A percentile compares a stretch with the other conserved stretches of the same genome.
Evolutionary conservation across 2,329 filamentous ascomycete species (phyloP).

Genomic region (Fusarium coicis): DNA sequence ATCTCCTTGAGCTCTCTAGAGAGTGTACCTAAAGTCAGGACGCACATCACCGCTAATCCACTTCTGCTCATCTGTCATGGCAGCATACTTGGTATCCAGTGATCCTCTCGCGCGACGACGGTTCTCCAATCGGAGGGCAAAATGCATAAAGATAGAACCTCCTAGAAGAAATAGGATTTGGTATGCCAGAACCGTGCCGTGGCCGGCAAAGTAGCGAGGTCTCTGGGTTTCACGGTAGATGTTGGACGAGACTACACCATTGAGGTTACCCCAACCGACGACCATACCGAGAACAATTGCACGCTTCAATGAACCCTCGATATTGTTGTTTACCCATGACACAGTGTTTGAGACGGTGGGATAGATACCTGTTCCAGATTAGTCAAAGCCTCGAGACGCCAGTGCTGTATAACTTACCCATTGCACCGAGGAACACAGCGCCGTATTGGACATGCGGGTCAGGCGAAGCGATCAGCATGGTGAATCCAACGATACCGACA

Average conservation of each 20-base stretch:
- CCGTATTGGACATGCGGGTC: conserved; percentile 71
- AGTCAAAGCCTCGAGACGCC: fast-evolving
- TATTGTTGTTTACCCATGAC: conserved; percentile 77
- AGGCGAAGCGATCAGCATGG: conserved; percentile 69
- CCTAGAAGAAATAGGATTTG: conserved; percentile 71
- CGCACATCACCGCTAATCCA: conserved; percentile 66
- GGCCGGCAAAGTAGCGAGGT: conserved; percentile 58
- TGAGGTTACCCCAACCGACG: conserved; percentile 82
- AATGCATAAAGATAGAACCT: conserved; percentile 70
- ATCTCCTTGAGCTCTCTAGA: conserved; percentile 16
- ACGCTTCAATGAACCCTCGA: conserved; percentile 70
- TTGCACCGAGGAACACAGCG: conserved; percentile 74
- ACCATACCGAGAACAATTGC: conserved; percentile 78
- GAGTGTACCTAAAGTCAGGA: conserved; percentile 50
- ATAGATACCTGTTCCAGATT: conserved; percentile 68
- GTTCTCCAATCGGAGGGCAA: conserved; percentile 70
- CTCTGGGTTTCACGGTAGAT: conserved; percentile 62
- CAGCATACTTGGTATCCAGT: conserved; percentile 65
- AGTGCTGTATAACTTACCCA: conserved; percentile 1
- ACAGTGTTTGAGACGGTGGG: conserved; percentile 77
- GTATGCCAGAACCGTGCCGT: conserved; percentile 72
- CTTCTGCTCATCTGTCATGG: conserved; percentile 65
- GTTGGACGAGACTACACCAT: conserved; percentile 72
- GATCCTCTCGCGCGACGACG: conserved; percentile 63
- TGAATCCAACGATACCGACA: conserved; percentile 73